A percentile compares a stretch with the other conserved stretches of the same genome.
Conservation (phyloP, 768 basidiomycete genomes). For the Pholiota molesta region DNA sequence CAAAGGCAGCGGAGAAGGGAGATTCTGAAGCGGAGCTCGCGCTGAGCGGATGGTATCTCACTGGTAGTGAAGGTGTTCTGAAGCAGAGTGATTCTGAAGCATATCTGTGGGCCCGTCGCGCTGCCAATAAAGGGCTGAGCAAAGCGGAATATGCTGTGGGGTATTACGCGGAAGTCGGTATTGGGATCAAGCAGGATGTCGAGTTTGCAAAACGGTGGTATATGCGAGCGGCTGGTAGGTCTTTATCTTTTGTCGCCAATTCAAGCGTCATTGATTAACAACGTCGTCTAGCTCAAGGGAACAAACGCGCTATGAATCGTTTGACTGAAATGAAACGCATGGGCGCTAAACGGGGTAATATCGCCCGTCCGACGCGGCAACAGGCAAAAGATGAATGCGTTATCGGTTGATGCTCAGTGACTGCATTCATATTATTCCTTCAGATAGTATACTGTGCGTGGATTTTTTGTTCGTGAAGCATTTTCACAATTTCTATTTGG, state of each 20-base stretch:
- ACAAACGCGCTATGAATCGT: conserved; percentile 95
- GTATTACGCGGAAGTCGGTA: conserved; percentile 97
- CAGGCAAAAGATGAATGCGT: conserved; percentile 95
- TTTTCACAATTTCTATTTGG: background rate
- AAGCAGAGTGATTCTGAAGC: conserved; percentile 99
- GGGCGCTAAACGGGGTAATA: conserved; percentile 69
- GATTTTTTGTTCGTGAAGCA: background rate
- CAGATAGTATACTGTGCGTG: background rate
- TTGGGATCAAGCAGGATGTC: conserved; percentile 94
- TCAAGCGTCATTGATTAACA: conserved; percentile 2
- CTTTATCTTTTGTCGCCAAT: conserved; percentile 5
- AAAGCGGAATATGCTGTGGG: conserved; percentile 99
- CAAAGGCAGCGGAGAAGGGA: conserved; percentile 96
- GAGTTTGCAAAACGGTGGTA: conserved; percentile 99
- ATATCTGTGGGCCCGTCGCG: conserved; percentile 96
- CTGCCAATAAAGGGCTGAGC: conserved; percentile 94
- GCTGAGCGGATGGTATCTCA: conserved; percentile 97
- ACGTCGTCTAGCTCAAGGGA: conserved; percentile 79
- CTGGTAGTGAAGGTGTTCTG: conserved; percentile 91
- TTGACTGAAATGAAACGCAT: conserved; percentile 94
- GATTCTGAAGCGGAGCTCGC: conserved; percentile 95
- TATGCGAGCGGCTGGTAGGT: conserved; percentile 96
- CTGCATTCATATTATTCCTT: background rate
- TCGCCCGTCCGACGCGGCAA: conserved; percentile 87
- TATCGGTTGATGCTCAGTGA: conserved; percentile 39